Conservation (phyloP, 345 rosid species). For the Bruguiera parviflora region DNA sequence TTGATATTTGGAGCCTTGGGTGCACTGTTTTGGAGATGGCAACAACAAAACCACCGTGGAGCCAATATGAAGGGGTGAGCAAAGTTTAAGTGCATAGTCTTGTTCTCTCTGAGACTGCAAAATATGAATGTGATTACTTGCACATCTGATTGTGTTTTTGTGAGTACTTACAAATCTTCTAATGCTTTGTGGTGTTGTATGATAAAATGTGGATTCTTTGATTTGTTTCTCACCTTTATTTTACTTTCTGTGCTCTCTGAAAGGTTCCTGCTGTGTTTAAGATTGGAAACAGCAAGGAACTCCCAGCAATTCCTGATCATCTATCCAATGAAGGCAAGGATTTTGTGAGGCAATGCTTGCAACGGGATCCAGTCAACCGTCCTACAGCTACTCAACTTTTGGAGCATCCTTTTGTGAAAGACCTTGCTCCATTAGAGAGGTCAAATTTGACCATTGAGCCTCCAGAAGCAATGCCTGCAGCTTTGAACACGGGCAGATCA, state of each 20-base stretch:
- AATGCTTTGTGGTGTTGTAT: not conserved
- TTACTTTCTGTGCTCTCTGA: not conserved
- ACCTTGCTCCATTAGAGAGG: not conserved
- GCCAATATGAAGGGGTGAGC: slow-evolving; percentile 77
- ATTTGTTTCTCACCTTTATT: not conserved
- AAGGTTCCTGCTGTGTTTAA: slow-evolving; percentile 23
- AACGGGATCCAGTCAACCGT: slow-evolving; percentile 6
- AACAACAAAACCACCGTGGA: slow-evolving; percentile 80
- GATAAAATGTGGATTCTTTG: slow-evolving; percentile 7
- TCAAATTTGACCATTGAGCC: slow-evolving; percentile 20
- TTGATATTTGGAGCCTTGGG: slow-evolving; percentile 86
- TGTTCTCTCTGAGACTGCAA: not conserved
- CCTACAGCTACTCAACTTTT: slow-evolving; percentile 23
- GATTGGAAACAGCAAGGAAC: slow-evolving; percentile 15
- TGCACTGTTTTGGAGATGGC: slow-evolving; percentile 87
- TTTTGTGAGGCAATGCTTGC: slow-evolving; percentile 19
- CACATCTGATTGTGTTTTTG: not conserved
- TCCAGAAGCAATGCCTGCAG: slow-evolving; percentile 37
- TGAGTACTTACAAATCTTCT: too few species aligned
- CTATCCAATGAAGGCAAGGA: slow-evolving; percentile 5
- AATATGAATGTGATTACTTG: not conserved
- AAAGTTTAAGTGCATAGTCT: not conserved
- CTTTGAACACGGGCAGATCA: slow-evolving; percentile 48
- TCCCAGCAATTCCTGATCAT: slow-evolving; percentile 5
- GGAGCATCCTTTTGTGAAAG: slow-evolving; percentile 20